Evolutionary conservation across 495 filamentous ascomycete species (phyloP), one percentile per base, ranked within the genome.

Genomic region (Rostrohypoxylon terebratum): DNA sequence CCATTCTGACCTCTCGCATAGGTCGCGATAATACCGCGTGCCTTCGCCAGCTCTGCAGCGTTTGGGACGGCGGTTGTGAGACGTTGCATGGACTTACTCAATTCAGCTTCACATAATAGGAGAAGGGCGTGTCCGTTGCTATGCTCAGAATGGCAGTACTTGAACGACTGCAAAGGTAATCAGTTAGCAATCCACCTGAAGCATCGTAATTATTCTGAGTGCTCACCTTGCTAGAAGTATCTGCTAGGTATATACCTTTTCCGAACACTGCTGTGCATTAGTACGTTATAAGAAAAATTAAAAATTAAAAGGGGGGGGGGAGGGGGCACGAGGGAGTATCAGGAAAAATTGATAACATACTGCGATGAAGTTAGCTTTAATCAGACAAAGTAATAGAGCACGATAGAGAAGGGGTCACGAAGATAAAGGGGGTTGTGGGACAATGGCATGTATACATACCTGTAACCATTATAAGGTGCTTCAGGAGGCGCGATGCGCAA

Each of bases 231-330:
- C 68, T 85, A 53, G 88, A 90, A 80, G 92, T 92, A 74, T 97
- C 94, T 11, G 94, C 93, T 1, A 97, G 84, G 76, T 97, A 97
- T 47, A 97, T 89, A n/a, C 94, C 94, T 77, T 96, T 94, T 69
- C 91, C 93, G 70, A 96, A 96, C 84, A 85, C 68, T 71, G 11
- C 10, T 1, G 33, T 18, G 47, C 3, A 55, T 71, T 66, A 71
- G 31, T 44, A 66, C 25, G 14, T 13, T 7, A 14, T 5, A 42
- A n/a, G n/a, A 64, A 1, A 21, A 55, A 3, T n/a, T n/a, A n/a
- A n/a, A n/a, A n/a, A n/a, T n/a, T n/a, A n/a, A n/a, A n/a, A n/a
- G n/a, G n/a, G n/a, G n/a, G n/a, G n/a, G n/a, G n/a, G n/a, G n/a
- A n/a, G n/a, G n/a, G n/a, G 23, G 9, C 0, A 10, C 5, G n/a